A percentile compares a stretch with the other conserved stretches of the same genome.
These are phyloP conservation scores for Zymoseptoria tritici DNA, from an alignment of 2,329 filamentous ascomycete genomes.

Conservation along the genomic window DNA sequence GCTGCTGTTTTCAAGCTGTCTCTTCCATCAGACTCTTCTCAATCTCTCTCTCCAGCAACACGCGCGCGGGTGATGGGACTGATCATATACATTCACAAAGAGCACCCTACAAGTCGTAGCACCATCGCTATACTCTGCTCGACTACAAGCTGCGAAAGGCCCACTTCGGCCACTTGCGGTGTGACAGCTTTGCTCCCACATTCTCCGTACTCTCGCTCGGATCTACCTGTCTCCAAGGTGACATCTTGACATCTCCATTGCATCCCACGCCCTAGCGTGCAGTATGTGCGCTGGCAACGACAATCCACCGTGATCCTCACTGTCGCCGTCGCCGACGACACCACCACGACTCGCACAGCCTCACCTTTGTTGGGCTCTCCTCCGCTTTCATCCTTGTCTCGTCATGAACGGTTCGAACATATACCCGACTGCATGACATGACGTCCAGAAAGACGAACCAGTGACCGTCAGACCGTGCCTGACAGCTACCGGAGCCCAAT, in stretches of 20 bases:
- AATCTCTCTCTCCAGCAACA: neutral
- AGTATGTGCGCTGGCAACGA: neutral
- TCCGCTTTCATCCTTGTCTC: slow-evolving; percentile 13
- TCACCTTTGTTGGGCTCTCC: neutral
- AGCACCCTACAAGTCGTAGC: neutral
- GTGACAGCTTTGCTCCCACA: neutral
- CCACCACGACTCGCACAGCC: neutral
- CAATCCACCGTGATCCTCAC: neutral
- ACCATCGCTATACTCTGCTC: neutral
- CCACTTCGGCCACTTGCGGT: neutral
- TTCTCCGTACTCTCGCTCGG: neutral
- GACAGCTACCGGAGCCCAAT: slow-evolving; percentile 16
- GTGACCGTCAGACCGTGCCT: slow-evolving; percentile 17
- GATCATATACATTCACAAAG: neutral
- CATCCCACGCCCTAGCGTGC: neutral
- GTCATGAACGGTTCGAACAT: slow-evolving; percentile 5
- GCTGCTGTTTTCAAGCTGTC: neutral
- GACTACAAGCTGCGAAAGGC: neutral
- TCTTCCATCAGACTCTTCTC: neutral
- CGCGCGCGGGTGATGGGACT: neutral
- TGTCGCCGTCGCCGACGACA: neutral
- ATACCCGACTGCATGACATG: slow-evolving; percentile 6
- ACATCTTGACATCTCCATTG: neutral
- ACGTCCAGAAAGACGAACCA: slow-evolving; percentile 12
- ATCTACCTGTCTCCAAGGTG: neutral